These are phyloP conservation scores for Rhododendron mucronatum DNA, from an alignment of 148 eudicot species.

Conservation along the genomic window DNA sequence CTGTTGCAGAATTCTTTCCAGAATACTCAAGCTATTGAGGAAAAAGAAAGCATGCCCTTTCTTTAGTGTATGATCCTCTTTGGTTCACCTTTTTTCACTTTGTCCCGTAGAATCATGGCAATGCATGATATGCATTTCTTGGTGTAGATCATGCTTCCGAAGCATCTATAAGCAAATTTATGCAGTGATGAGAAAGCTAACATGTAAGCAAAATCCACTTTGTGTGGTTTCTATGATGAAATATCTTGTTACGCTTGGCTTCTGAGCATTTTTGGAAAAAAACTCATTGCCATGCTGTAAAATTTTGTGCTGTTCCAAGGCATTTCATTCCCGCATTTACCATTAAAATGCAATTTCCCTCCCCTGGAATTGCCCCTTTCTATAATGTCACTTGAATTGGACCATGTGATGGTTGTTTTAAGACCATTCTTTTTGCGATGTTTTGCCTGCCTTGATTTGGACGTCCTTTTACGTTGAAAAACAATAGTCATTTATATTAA, in stretches of 20 bases:
- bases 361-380: too few species aligned
- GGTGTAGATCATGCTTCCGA: neutral
- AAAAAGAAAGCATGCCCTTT: neutral
- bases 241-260: constrained; percentile 54
- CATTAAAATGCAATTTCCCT: too few species aligned
- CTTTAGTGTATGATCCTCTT: too few species aligned
- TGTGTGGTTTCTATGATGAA: constrained; percentile 32
- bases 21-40: neutral
- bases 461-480: too few species aligned
- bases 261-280: constrained; percentile 26
- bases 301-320: neutral
- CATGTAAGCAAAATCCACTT: constrained; percentile 51
- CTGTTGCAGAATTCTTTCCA: neutral
- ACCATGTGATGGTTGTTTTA: neutral
- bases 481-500: too few species aligned
- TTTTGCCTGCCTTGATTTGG: too few species aligned
- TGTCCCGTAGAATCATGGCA: neutral
- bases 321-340: too few species aligned
- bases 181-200: constrained; percentile 50
- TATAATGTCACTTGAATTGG: neutral
- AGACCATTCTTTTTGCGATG: neutral
- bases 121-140: neutral
- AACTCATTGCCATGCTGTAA: neutral
- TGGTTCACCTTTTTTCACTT: neutral
- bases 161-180: neutral